Evolutionary conservation across 495 filamentous ascomycete genomes (phyloP).

Genomic region (Schizothecium vesticola): DNA sequence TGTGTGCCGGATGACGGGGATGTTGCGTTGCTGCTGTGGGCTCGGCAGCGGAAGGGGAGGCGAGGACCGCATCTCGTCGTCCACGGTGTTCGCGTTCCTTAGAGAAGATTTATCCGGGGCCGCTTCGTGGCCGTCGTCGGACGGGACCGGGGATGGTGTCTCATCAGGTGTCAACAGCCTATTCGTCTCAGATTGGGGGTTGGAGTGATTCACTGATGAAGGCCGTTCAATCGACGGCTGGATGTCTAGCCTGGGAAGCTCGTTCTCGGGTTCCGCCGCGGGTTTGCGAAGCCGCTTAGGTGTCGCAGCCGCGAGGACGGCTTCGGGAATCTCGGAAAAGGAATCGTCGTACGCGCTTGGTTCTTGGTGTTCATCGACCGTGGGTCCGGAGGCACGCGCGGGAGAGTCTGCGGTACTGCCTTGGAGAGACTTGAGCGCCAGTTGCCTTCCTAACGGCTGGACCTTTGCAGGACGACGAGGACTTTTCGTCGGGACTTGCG

Average conservation of each 20-base stretch:
- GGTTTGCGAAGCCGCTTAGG: constrained; percentile 29
- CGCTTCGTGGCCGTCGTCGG: constrained; percentile 17
- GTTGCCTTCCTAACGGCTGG: constrained; percentile 20
- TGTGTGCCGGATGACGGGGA: constrained; percentile 10
- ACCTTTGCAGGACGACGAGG: constrained; percentile 16
- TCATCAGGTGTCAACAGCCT: constrained; percentile 52
- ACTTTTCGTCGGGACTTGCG: constrained; percentile 10
- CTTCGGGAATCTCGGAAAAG: constrained; percentile 47
- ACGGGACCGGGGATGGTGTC: constrained; percentile 45
- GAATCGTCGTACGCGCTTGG: constrained; percentile 43
- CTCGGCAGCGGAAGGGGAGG: constrained; percentile 21
- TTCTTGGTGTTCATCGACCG: constrained; percentile 18
- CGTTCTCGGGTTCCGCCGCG: constrained; percentile 4
- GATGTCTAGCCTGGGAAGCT: constrained; percentile 13
- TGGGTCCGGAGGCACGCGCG: constrained; percentile 3
- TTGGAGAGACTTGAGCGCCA: constrained; percentile 22
- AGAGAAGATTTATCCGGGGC: neutral
- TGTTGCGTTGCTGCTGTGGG: constrained; percentile 1
- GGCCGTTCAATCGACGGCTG: constrained; percentile 34
- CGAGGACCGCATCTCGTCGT: constrained; percentile 28
- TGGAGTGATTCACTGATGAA: constrained; percentile 33
- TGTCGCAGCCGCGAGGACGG: constrained; percentile 44
- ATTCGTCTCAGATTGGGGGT: constrained; percentile 31
- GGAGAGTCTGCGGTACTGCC: constrained; percentile 3
- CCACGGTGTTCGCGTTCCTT: constrained; percentile 4